phyloP scores from a whole-genome alignment of 2,329 filamentous ascomycete genomes.

The Penicillium sp. region DNA sequence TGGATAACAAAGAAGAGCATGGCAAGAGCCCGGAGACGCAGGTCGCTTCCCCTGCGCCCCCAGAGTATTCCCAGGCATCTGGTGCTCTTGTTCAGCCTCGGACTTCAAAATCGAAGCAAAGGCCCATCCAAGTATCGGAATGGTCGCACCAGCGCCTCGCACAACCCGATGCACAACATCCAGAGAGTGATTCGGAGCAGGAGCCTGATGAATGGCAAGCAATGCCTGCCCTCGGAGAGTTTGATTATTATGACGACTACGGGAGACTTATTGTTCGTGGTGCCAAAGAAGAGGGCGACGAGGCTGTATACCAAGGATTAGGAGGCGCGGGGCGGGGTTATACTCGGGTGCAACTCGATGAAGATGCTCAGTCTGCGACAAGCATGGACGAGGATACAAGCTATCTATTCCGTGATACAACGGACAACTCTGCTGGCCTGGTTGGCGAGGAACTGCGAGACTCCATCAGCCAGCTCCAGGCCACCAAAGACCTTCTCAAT shows the following conservation, averaged over 20 bases:
- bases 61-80: constrained; percentile 9
- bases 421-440: constrained; percentile 60
- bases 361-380: constrained; percentile 88
- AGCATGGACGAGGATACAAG: constrained; percentile 97
- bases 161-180: constrained; percentile 44
- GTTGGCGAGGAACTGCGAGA: constrained; percentile 83
- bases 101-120: constrained; percentile 23
- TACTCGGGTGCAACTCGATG: constrained; percentile 89
- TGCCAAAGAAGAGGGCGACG: constrained; percentile 66
- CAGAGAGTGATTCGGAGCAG: constrained; percentile 49
- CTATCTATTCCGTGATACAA: constrained; percentile 82
- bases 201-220: constrained; percentile 79
- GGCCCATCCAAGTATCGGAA: constrained; percentile 60
- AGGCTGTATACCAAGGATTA: constrained; percentile 70
- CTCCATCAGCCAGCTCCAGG: constrained; percentile 84
- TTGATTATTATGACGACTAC: constrained; percentile 95
- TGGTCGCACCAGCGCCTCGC: constrained; percentile 86
- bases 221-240: constrained; percentile 90
- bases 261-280: constrained; percentile 83
- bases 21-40: constrained; percentile 8
- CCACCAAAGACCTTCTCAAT: constrained; percentile 91
- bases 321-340: constrained; percentile 94
- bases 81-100: constrained; percentile 13
- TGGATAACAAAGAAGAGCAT: constrained; percentile 3
- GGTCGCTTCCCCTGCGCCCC: not conserved